Conservation (phyloP, 495 filamentous ascomycete species). For the Gamarada debralockiae region DNA sequence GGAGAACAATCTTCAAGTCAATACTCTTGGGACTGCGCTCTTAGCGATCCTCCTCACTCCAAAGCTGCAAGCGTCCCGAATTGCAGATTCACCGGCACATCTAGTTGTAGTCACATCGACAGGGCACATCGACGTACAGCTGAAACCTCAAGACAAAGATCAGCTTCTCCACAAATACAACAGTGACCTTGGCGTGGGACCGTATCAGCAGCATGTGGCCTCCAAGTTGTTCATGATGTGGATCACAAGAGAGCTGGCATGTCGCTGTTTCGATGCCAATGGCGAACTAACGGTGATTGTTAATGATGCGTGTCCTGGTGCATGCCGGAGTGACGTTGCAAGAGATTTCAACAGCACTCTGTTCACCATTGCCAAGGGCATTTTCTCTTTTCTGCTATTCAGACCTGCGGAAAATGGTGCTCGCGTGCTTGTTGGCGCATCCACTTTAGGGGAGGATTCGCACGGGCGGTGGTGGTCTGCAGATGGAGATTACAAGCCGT, state of each 20-base stretch:
- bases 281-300: slow-evolving; percentile 37
- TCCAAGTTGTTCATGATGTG: slow-evolving; percentile 49
- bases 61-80: slow-evolving; percentile 15
- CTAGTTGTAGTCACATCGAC: slow-evolving; percentile 7
- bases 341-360: slow-evolving; percentile 5
- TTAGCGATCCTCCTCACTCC: slow-evolving; percentile 20
- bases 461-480: slow-evolving; percentile 11
- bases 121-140: slow-evolving; percentile 6
- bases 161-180: slow-evolving; percentile 29
- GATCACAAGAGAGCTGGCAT: slow-evolving; percentile 40
- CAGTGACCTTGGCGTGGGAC: slow-evolving; percentile 12
- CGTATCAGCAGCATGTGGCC: slow-evolving; percentile 32
- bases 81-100: slow-evolving; percentile 9
- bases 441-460: slow-evolving; percentile 8
- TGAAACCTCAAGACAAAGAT: slow-evolving; percentile 21
- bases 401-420: slow-evolving; percentile 10
- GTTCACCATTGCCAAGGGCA: slow-evolving; percentile 5
- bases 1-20: slow-evolving; percentile 20
- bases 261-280: slow-evolving; percentile 15
- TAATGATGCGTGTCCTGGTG: slow-evolving; percentile 34
- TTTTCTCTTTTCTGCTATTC: neutral
- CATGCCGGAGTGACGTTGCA: slow-evolving; percentile 11
- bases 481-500: slow-evolving; percentile 7
- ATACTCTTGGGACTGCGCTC: slow-evolving; percentile 16
- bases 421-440: slow-evolving; percentile 11